phyloP scores from a whole-genome alignment of 306 rosid genomes.

The Senna siamea region DNA sequence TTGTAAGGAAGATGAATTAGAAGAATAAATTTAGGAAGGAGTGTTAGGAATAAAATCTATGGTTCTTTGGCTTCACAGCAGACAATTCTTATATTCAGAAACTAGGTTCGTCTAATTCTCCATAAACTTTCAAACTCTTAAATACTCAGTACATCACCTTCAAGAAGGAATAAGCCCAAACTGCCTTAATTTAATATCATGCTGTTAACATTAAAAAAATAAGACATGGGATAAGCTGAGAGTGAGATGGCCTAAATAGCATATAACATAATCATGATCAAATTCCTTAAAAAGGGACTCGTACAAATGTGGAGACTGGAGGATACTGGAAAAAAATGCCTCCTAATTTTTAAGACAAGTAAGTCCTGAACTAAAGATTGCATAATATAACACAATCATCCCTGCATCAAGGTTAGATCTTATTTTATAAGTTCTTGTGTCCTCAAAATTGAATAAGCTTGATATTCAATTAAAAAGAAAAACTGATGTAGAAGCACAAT shows the following conservation, averaged over 20 bases:
- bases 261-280: background rate
- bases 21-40: conserved; percentile 1
- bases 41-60: background rate
- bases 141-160: background rate
- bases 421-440: background rate
- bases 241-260: background rate
- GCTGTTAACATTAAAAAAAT: background rate
- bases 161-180: background rate
- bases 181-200: conserved; percentile 11
- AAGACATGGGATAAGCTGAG: background rate
- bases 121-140: background rate
- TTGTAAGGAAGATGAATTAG: background rate
- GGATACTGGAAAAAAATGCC: background rate
- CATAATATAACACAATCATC: background rate
- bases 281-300: background rate
- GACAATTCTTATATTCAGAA: conserved; percentile 7
- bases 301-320: background rate
- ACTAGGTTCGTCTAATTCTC: background rate
- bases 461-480: too few species aligned
- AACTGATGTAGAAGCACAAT: too few species aligned
- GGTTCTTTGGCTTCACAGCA: conserved; percentile 22
- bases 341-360: background rate
- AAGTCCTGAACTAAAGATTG: background rate
- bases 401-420: background rate
- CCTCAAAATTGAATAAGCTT: background rate